Percentiles rank a stretch among this genome's conserved stretches.
phyloP scores from a whole-genome alignment of 306 rosid species.

The Ochetophila trinervis region DNA sequence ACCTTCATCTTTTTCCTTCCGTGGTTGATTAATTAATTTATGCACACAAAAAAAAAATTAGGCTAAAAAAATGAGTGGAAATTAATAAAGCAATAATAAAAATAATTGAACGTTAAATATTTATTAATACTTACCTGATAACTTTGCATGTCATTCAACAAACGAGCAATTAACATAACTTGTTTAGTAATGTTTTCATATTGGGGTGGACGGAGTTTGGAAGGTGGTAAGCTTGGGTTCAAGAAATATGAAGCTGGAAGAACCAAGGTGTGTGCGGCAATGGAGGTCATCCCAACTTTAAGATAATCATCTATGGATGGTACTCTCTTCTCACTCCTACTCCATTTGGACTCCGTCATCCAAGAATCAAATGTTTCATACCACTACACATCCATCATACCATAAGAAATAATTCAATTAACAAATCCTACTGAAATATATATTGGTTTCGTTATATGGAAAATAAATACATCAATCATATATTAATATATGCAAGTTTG shows the following conservation, averaged over 20 bases:
- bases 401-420: too few species aligned
- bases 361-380: slow-evolving; percentile 32
- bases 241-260: slow-evolving; percentile 36
- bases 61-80: too few species aligned
- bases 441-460: neutral
- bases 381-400: neutral
- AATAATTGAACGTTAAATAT: neutral
- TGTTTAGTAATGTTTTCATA: slow-evolving; percentile 24
- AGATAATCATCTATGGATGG: slow-evolving; percentile 34
- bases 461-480: too few species aligned
- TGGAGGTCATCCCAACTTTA: slow-evolving; percentile 26
- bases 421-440: too few species aligned
- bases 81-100: too few species aligned
- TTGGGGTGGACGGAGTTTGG: slow-evolving; percentile 21
- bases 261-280: slow-evolving; percentile 14
- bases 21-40: neutral
- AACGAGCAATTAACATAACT: slow-evolving; percentile 22
- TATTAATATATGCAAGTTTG: too few species aligned
- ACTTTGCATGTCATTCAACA: slow-evolving; percentile 35
- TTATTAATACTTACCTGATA: slow-evolving; percentile 8
- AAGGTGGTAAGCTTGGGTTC: slow-evolving; percentile 25
- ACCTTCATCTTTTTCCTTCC: slow-evolving; percentile 26
- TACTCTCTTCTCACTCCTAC: slow-evolving; percentile 27
- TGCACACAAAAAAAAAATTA: too few species aligned
- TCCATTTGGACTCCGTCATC: slow-evolving; percentile 39